Evolutionary conservation across 179 eudicot genomes (phyloP).

Genomic region (Sideroxylon spinosum): DNA sequence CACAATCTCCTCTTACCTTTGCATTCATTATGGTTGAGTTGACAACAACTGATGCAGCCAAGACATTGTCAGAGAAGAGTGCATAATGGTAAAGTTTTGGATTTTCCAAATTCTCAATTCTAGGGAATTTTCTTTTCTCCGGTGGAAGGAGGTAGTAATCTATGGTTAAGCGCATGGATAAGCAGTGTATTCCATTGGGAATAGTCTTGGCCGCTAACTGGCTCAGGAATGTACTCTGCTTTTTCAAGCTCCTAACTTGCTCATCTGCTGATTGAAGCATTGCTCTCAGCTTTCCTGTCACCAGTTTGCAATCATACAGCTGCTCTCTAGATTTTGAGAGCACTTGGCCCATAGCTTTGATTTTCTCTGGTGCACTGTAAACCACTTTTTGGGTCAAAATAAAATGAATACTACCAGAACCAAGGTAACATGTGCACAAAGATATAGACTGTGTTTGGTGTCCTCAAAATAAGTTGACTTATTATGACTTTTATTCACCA

Average conservation of each 20-base stretch:
- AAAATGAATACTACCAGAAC: background rate
- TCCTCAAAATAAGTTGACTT: no score
- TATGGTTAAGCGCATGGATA: constrained; percentile 77
- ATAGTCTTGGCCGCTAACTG: constrained; percentile 81
- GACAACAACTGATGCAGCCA: constrained; percentile 91
- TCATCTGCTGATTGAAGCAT: constrained; percentile 92
- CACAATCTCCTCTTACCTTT: constrained; percentile 36
- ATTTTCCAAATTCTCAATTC: constrained; percentile 65
- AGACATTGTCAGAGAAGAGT: constrained; percentile 80
- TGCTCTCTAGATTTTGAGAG: constrained; percentile 67
- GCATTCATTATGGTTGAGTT: constrained; percentile 74
- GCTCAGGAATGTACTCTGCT: constrained; percentile 79
- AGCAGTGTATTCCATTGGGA: constrained; percentile 81
- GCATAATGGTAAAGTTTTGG: constrained; percentile 73
- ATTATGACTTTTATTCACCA: no score
- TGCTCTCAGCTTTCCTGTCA: constrained; percentile 74
- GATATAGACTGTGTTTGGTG: no score
- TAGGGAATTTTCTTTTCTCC: constrained; percentile 69
- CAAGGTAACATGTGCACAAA: no score
- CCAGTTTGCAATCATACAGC: constrained; percentile 68
- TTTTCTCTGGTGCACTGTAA: constrained; percentile 63
- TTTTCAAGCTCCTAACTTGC: constrained; percentile 76
- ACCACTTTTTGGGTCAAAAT: background rate
- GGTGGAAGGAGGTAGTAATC: constrained; percentile 66
- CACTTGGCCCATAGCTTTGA: constrained; percentile 76